Percentiles rank a stretch among this genome's conserved stretches.
phyloP scores from a whole-genome alignment of 2,329 filamentous ascomycete genomes.

The Hypoxylon sp. region DNA sequence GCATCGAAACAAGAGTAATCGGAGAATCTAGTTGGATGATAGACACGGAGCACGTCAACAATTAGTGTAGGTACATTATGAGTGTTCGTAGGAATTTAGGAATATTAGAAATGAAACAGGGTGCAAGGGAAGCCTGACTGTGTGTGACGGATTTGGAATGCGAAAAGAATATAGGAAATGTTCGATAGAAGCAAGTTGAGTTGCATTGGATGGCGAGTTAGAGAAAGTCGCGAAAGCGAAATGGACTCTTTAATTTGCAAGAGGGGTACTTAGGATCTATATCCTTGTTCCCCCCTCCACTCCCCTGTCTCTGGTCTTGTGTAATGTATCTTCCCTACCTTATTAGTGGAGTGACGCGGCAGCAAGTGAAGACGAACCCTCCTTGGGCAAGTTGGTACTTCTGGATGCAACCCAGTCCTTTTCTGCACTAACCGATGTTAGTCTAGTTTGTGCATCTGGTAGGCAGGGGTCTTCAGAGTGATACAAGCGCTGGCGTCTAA shows the following conservation, averaged over 20 bases:
- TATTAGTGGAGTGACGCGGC: constrained; percentile 32
- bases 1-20: constrained; percentile 7
- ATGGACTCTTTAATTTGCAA: constrained; percentile 17
- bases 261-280: constrained; percentile 27
- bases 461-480: constrained; percentile 1
- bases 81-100: constrained; percentile 25
- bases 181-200: constrained; percentile 24
- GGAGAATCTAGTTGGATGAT: constrained; percentile 17
- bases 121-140: constrained; percentile 25
- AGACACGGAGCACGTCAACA: constrained; percentile 30
- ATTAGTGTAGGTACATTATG: constrained; percentile 2
- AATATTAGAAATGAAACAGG: constrained; percentile 31
- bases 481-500: constrained; percentile 40
- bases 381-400: constrained; percentile 33
- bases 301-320: background rate
- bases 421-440: constrained; percentile 13
- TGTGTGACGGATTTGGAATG: constrained; percentile 32
- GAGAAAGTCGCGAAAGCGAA: constrained; percentile 2
- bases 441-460: constrained; percentile 18
- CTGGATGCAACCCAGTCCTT: constrained; percentile 13
- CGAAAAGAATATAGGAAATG: constrained; percentile 31
- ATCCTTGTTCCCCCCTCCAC: constrained; percentile 13
- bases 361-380: constrained; percentile 27
- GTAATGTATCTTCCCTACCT: constrained; percentile 21
- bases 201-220: constrained; percentile 6